Percentiles rank a stretch among this genome's conserved stretches.
phyloP scores from a whole-genome alignment of 257 asterid genomes.

The Solanum peruvianum region DNA sequence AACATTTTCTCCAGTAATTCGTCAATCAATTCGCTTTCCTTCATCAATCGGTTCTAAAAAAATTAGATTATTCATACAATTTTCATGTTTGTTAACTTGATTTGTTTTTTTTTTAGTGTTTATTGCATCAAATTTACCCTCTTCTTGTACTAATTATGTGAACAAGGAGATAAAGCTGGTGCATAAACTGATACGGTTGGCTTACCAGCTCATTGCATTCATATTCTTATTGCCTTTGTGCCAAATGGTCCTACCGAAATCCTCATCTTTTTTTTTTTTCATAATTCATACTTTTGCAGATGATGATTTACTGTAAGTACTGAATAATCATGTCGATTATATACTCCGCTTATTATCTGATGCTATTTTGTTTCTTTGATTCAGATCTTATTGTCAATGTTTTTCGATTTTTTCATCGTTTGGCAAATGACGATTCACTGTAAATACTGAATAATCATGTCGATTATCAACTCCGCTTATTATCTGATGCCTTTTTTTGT shows the following conservation, averaged over 20 bases:
- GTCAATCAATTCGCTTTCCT: not conserved
- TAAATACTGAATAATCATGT: constrained; percentile 20
- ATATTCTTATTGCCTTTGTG: not conserved
- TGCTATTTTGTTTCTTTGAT: constrained; percentile 14
- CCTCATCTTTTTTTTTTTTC: not conserved
- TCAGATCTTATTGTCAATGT: not conserved
- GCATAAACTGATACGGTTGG: constrained; percentile 36
- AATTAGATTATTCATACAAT: not conserved
- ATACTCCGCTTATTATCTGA: constrained; percentile 82
- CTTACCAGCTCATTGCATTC: constrained; percentile 57
- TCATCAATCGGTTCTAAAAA: not conserved
- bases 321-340: constrained; percentile 31
- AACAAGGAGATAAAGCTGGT: constrained; percentile 62
- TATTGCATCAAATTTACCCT: constrained; percentile 75
- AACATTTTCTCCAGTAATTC: not conserved
- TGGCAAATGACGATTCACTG: constrained; percentile 38
- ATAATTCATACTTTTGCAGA: not conserved
- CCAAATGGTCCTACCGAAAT: not conserved
- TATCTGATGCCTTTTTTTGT: constrained; percentile 48
- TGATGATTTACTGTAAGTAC: constrained; percentile 38
- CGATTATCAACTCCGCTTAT: constrained; percentile 63
- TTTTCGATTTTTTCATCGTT: not conserved
- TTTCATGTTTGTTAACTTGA: not conserved
- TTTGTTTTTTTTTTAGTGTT: not conserved
- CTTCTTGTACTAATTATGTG: constrained; percentile 30